phyloP scores from a whole-genome alignment of 2,329 filamentous ascomycete genomes.

The Parafenestella ontariensis region DNA sequence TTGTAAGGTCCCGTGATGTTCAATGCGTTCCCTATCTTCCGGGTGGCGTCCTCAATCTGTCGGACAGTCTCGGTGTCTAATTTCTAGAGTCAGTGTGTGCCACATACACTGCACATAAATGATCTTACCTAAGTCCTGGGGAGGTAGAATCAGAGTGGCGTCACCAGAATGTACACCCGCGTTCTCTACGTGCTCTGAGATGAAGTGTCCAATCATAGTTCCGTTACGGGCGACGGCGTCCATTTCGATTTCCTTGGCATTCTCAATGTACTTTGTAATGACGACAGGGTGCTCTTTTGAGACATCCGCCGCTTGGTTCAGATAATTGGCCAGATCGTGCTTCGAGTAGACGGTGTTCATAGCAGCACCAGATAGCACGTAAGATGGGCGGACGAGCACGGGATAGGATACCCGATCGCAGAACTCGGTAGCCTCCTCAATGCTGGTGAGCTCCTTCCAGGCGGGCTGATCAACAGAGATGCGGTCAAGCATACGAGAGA shows the following conservation, averaged over 20 bases:
- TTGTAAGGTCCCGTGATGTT: constrained; percentile 98
- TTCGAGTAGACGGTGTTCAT: constrained; percentile 99
- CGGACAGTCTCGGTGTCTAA: constrained; percentile 92
- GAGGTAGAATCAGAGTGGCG: constrained; percentile 91
- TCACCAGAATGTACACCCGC: constrained; percentile 98
- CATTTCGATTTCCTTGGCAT: constrained; percentile 99
- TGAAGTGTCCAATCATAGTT: constrained; percentile 90
- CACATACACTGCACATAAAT: too few species aligned
- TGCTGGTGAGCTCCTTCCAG: constrained; percentile 97
- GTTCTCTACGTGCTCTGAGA: constrained; percentile 98
- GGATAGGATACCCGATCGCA: constrained; percentile 90
- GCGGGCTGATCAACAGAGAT: constrained; percentile 95
- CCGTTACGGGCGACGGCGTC: constrained; percentile 94
- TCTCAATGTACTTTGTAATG: constrained; percentile 99
- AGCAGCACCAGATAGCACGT: constrained; percentile 93
- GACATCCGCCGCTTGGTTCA: constrained; percentile 90
- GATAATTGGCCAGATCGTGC: constrained; percentile 86
- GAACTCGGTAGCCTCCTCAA: constrained; percentile 87
- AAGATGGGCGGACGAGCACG: constrained; percentile 92
- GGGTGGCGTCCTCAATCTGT: constrained; percentile 91
- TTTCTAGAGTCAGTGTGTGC: too few species aligned
- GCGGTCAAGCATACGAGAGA: constrained; percentile 95
- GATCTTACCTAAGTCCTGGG: constrained; percentile 86
- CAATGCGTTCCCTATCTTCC: constrained; percentile 91
- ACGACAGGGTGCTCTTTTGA: constrained; percentile 96